Base-by-base conservation (phyloP, 2,329 filamentous ascomycete species). In the Penicillium oxalicum region DNA sequence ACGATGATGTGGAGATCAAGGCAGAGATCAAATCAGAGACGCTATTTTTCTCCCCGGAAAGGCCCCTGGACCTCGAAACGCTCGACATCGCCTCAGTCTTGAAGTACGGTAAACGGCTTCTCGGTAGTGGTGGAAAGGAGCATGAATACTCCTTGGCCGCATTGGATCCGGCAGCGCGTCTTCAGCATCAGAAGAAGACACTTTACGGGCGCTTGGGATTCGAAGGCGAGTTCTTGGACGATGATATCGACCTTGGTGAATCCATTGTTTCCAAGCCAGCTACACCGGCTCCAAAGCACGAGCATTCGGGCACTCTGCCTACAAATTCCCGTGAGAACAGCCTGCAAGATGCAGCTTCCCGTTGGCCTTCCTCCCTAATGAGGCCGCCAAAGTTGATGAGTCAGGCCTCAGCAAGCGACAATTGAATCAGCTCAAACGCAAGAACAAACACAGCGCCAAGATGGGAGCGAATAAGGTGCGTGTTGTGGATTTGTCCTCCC, bases 371-470 rank as follows among this genome's bases (percentile, higher is more conserved):
- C 33, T 79, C 79, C 76, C 78, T 9, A 63, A 61, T 37, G 77
- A 79, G 34, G 66, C 70, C 44, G 69, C 74, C 11, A 75, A 76
- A 43, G 67, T 75, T 2, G 87, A 88, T 54, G 87, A 89, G 61
- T 71, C 79, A 4, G 83, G 83, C 2, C 76, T 98, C 44, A 97
- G 93, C 72, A 91, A 93, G 52, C 83, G 93, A 37, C 93, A 98
- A 63, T 80, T 96, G 18, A 98, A 98, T 62, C 88, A 93, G 45
- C 74, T 98, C 8, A 97, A 97, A 70, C 82, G 93, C 38, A 96
- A 97, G 66, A 83, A 90, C 38, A 98, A 97, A 71, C 83, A 86
- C 60, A 88, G 94, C 59, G 84, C 90, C 3, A 89, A 93, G 67
- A 86, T 89, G 61, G 88, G 91, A 45, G 88, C 91, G 49, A 91